Evolutionary conservation across 495 filamentous ascomycete genomes (phyloP), one percentile per base, ranked within the genome.

Genomic region (Eremomyces bilateralis): DNA sequence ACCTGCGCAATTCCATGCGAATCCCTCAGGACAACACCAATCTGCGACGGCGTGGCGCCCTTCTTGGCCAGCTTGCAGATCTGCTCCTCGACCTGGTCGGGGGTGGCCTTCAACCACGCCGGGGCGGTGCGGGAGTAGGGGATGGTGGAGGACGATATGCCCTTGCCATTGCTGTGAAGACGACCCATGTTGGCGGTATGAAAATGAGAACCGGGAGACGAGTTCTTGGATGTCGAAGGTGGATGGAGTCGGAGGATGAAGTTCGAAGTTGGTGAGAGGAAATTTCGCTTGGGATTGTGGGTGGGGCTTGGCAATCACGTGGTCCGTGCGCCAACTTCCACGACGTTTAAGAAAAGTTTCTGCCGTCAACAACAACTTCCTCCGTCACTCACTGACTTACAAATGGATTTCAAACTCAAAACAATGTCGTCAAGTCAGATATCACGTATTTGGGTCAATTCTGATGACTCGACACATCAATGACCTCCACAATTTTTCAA

Each of bases 111-210:
- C 56, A 90, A 63, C 88, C 88, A 99, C 35, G 79, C 64, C 17
- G 88, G 84, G 37, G 81, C 57, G 40, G 71, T 75, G 63, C 90
- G 85, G 35, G 80, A 90, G 74, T 95, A 95, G 42, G 90, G 90
- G 62, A 94, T 67, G 48, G 90, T 81, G 38, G 80, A 90, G 62
- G 77, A 62, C 36, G 80, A 76, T 58, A 95, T 95, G 59, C 90
- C 90, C 76, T 99, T 99, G 64, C 90, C 88, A 52, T 92, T 94
- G 69, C 69, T 77, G 79, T 99, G 90, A 70, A 97, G 74, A 64
- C 88, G 75, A 75, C 84, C 85, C 85, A 93, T 93, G 54, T 54
- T 77, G 62, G 50, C 49, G 20, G 28, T 30, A 36, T 36, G 29
- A 28, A 20, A 29, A 19, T 39, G n/a, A n/a, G n/a, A n/a, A n/a